These are phyloP conservation scores for Ulota crispa DNA, from an alignment of 225 moss, liverwort and hornwort genomes.

Conservation along the genomic window DNA sequence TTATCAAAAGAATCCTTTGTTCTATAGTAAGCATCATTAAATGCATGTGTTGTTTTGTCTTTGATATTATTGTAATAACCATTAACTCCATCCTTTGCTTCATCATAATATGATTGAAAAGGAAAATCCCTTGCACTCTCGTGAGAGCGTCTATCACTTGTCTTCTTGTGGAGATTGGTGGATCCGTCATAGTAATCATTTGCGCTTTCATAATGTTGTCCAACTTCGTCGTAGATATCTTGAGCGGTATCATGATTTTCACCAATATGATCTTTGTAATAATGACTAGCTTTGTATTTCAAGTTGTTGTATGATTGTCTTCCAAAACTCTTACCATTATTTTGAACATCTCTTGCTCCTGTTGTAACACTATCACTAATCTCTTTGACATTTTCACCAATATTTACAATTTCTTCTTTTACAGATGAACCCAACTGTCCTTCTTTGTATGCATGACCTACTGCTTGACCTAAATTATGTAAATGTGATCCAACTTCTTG, in stretches of 20 bases:
- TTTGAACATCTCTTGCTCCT: not conserved
- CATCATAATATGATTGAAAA: not conserved
- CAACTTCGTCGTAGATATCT: not conserved
- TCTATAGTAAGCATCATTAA: not conserved
- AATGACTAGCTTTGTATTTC: not conserved
- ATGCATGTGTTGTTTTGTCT: not conserved
- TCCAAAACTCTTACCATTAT: not conserved
- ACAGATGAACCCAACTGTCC: not conserved
- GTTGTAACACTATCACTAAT: not conserved
- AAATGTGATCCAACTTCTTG: not conserved
- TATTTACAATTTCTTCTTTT: not conserved
- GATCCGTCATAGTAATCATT: conserved; percentile 1
- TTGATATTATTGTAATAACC: not conserved
- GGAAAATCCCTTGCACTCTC: not conserved
- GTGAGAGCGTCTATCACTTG: accelerated
- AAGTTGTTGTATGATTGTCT: not conserved
- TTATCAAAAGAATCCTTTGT: not conserved
- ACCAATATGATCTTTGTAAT: not conserved
- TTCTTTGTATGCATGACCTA: not conserved
- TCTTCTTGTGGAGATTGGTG: not conserved
- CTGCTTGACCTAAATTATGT: not conserved
- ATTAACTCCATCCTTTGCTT: not conserved
- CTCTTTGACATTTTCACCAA: not conserved
- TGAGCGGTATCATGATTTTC: not conserved
- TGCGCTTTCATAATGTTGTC: not conserved